These are phyloP conservation scores for Alternaria viburni DNA, from an alignment of 2,329 filamentous ascomycete species.

Conservation along the genomic window DNA sequence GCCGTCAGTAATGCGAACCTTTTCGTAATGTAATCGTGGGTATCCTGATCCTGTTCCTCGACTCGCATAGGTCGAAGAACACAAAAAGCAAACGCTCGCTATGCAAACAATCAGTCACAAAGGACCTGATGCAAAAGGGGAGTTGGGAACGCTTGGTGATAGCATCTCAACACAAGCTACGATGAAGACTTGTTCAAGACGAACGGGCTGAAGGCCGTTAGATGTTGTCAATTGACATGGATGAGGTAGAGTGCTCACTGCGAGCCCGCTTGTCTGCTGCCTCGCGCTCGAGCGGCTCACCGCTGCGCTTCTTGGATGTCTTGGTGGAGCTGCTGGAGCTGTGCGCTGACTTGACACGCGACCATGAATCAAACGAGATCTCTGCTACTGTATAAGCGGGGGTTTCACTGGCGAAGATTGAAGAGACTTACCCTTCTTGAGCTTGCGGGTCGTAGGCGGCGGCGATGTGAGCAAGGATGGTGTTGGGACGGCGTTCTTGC, in stretches of 20 bases:
- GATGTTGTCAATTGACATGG: slow-evolving; percentile 35
- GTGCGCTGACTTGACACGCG: slow-evolving; percentile 63
- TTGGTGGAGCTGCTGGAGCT: slow-evolving; percentile 46
- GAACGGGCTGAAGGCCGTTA: slow-evolving; percentile 29
- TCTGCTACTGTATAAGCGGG: slow-evolving; percentile 22
- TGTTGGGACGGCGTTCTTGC: slow-evolving; percentile 60
- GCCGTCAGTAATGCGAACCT: background rate
- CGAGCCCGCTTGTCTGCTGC: slow-evolving; percentile 39
- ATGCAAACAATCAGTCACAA: slow-evolving; percentile 18
- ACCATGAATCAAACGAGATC: slow-evolving; percentile 69
- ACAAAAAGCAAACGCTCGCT: slow-evolving; percentile 18
- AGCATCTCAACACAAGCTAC: background rate
- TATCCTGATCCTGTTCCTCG: slow-evolving; percentile 15
- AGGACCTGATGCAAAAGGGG: background rate
- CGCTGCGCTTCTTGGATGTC: slow-evolving; percentile 46
- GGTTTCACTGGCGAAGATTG: background rate
- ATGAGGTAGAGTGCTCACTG: slow-evolving; percentile 37
- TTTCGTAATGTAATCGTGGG: slow-evolving; percentile 18
- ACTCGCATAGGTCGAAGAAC: background rate
- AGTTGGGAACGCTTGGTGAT: background rate
- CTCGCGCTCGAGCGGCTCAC: slow-evolving; percentile 36
- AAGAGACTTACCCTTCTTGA: slow-evolving; percentile 61
- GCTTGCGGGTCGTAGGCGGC: slow-evolving; percentile 66
- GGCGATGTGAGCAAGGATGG: slow-evolving; percentile 50
- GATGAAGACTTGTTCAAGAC: slow-evolving; percentile 7